Percentiles rank a stretch among this genome's conserved stretches.
Conservation (phyloP, 1,284 basidiomycete genomes). For the Porodaedalea pini region DNA sequence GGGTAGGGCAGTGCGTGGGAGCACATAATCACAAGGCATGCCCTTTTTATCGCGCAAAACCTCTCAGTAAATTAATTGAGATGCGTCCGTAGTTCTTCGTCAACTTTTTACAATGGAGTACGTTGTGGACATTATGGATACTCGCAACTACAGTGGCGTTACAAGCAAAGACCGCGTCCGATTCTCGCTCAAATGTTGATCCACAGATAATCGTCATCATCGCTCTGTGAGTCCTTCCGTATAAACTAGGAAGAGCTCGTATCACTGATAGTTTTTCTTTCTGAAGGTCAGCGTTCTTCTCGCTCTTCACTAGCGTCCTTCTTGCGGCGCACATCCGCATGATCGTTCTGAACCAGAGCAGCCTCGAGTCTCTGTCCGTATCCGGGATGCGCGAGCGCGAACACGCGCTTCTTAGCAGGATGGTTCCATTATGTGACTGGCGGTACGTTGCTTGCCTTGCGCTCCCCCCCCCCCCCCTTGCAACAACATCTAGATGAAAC, state of each 20-base stretch:
- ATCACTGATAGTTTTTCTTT: slow-evolving; percentile 1
- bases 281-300: slow-evolving; percentile 58
- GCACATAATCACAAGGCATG: slow-evolving; percentile 72
- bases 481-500: neutral
- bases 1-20: slow-evolving; percentile 83
- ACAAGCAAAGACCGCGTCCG: slow-evolving; percentile 34
- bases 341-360: slow-evolving; percentile 67
- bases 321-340: slow-evolving; percentile 57
- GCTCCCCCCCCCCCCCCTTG: neutral
- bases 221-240: slow-evolving; percentile 44
- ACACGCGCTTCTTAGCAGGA: slow-evolving; percentile 41
- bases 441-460: slow-evolving; percentile 39
- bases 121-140: slow-evolving; percentile 55
- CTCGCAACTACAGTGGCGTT: slow-evolving; percentile 54
- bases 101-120: slow-evolving; percentile 62
- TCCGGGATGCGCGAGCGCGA: slow-evolving; percentile 63
- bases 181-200: slow-evolving; percentile 41
- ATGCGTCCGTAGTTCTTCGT: slow-evolving; percentile 54
- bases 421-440: slow-evolving; percentile 46
- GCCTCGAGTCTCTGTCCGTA: slow-evolving; percentile 69
- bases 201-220: slow-evolving; percentile 64
- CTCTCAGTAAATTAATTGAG: neutral
- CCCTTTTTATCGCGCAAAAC: neutral
- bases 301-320: slow-evolving; percentile 63
- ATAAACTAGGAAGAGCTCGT: neutral